phyloP scores from a whole-genome alignment of 768 basidiomycete genomes.

The Boletus edulis region DNA sequence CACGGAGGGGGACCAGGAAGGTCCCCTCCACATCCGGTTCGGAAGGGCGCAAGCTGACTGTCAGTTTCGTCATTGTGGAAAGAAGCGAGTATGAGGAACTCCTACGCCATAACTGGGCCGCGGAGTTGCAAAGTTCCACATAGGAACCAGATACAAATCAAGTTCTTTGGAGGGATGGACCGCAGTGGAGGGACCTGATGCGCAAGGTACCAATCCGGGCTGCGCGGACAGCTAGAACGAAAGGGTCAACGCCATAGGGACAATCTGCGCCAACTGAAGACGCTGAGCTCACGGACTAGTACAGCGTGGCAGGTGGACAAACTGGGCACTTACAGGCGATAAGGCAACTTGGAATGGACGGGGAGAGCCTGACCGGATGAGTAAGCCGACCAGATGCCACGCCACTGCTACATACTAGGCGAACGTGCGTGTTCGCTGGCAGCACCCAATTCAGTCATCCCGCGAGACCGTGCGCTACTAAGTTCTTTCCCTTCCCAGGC shows the following conservation, averaged over 20 bases:
- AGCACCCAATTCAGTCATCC: slow-evolving; percentile 2
- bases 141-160: neutral
- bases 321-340: neutral
- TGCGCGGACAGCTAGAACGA: neutral
- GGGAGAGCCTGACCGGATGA: too few relatives aligned
- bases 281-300: neutral
- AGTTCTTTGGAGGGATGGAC: neutral
- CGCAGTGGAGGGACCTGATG: slow-evolving; percentile 9
- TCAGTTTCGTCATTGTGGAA: slow-evolving; percentile 22
- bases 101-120: slow-evolving; percentile 25
- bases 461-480: too few relatives aligned
- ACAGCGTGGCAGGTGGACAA: slow-evolving; percentile 10
- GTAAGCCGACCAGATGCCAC: slow-evolving; percentile 11
- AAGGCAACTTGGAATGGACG: neutral
- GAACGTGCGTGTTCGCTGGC: slow-evolving; percentile 20
- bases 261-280: neutral
- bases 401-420: slow-evolving; percentile 8
- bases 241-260: slow-evolving; percentile 10
- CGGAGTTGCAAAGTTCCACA: slow-evolving; percentile 26
- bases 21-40: slow-evolving; percentile 19
- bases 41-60: slow-evolving; percentile 23
- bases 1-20: slow-evolving; percentile 16
- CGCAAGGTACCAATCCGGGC: slow-evolving; percentile 8
- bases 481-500: neutral
- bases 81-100: slow-evolving; percentile 22